Evolutionary conservation across 495 filamentous ascomycete genomes (phyloP).

Genomic region (Darksidea phi): DNA sequence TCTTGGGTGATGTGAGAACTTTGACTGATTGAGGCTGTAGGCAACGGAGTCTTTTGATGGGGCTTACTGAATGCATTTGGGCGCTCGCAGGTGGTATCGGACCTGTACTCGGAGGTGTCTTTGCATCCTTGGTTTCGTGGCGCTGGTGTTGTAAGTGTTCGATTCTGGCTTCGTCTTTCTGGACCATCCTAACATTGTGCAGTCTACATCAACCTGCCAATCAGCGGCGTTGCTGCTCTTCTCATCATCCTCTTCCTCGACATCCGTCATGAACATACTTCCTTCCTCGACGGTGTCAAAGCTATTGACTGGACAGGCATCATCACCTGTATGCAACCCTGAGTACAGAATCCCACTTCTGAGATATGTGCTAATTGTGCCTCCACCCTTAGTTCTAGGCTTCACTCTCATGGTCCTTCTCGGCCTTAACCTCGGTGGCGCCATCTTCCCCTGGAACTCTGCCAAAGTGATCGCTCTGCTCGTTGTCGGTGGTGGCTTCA

Average conservation of each 20-base stretch:
- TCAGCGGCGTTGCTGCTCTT: constrained; percentile 55
- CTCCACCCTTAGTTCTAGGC: constrained; percentile 38
- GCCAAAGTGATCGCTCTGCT: constrained; percentile 45
- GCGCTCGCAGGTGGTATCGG: constrained; percentile 59
- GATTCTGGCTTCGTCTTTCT: background rate
- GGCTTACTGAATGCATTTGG: constrained; percentile 57
- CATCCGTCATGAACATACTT: constrained; percentile 60
- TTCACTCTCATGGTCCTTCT: constrained; percentile 44
- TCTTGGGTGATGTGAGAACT: background rate
- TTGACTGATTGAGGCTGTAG: constrained; percentile 6
- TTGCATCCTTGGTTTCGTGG: constrained; percentile 64
- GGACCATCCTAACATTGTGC: background rate
- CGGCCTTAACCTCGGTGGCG: constrained; percentile 45
- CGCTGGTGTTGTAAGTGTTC: constrained; percentile 55
- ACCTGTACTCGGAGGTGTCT: constrained; percentile 66
- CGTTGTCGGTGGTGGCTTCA: constrained; percentile 40
- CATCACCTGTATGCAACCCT: no score
- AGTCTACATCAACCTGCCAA: constrained; percentile 70
- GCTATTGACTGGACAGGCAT: constrained; percentile 54
- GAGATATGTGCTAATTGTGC: no score
- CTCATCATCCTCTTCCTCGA: constrained; percentile 60
- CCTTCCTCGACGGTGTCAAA: constrained; percentile 49
- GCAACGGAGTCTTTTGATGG: constrained; percentile 53
- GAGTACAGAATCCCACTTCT: no score
- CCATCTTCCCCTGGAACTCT: constrained; percentile 41